Percentiles rank a stretch among this genome's conserved stretches.
Conservation (phyloP, 2,329 filamentous ascomycete species). For the Xylariales sp. region DNA sequence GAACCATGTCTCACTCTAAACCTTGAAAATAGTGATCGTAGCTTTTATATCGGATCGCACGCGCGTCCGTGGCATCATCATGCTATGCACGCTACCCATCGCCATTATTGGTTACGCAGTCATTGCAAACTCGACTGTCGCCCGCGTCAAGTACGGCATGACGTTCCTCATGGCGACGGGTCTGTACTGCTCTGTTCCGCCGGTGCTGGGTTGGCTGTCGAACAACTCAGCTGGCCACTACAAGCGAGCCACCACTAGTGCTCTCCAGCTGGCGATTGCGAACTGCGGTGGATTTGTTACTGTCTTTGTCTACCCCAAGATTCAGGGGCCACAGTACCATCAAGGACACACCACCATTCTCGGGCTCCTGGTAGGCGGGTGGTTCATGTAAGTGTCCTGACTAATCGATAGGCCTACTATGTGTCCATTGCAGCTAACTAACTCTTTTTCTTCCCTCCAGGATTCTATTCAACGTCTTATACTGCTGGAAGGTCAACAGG, state of each 20-base stretch:
- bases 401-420: neutral
- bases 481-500: conserved; percentile 59
- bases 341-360: conserved; percentile 59
- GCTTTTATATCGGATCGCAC: conserved; percentile 59
- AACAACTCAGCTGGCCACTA: conserved; percentile 68
- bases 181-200: conserved; percentile 59
- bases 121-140: conserved; percentile 50
- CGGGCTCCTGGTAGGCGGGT: conserved; percentile 55
- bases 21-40: conserved; percentile 33
- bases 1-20: too few relatives aligned
- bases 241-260: conserved; percentile 63
- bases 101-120: conserved; percentile 63
- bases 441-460: too few relatives aligned
- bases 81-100: conserved; percentile 59
- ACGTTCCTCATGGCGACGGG: conserved; percentile 65
- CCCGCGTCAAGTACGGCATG: conserved; percentile 57
- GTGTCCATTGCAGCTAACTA: too few relatives aligned
- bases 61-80: conserved; percentile 54
- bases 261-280: conserved; percentile 60
- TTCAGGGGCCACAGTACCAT: conserved; percentile 53
- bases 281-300: conserved; percentile 66
- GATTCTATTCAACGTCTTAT: conserved; percentile 55
- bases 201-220: conserved; percentile 60
- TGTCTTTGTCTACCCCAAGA: conserved; percentile 56
- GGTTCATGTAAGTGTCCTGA: conserved; percentile 55